Conservation (phyloP, 1,284 basidiomycete genomes). For the Tremellales sp. region DNA sequence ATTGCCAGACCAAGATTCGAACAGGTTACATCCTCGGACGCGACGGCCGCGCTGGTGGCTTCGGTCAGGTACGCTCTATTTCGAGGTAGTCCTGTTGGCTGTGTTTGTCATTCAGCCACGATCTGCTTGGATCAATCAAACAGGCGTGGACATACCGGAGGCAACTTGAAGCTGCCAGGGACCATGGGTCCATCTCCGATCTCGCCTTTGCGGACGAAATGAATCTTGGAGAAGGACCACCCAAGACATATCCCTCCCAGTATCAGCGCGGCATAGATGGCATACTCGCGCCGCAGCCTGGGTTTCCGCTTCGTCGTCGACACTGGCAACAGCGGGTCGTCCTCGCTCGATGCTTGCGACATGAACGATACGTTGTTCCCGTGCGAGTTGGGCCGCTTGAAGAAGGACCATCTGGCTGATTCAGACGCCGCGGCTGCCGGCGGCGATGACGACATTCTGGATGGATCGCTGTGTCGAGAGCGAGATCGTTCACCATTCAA, state of each 20-base stretch:
- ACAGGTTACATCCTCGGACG: conserved; percentile 77
- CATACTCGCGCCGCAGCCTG: neutral
- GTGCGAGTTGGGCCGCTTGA: too few relatives aligned
- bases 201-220: conserved; percentile 9
- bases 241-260: neutral
- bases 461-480: too few relatives aligned
- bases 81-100: conserved; percentile 47
- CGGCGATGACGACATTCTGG: too few relatives aligned
- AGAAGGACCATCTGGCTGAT: too few relatives aligned
- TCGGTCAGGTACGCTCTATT: conserved; percentile 72
- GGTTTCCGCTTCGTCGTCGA: conserved; percentile 4
- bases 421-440: too few relatives aligned
- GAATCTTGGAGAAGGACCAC: conserved; percentile 4
- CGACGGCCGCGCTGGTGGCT: conserved; percentile 75
- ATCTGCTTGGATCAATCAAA: too few relatives aligned
- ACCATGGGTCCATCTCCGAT: conserved; percentile 30
- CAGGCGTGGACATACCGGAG: conserved; percentile 21
- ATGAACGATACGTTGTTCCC: too few relatives aligned
- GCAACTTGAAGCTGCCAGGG: conserved; percentile 34
- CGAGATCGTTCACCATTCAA: too few relatives aligned
- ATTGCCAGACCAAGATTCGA: conserved; percentile 75
- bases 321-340: neutral
- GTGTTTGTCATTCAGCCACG: too few relatives aligned
- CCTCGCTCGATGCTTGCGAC: too few relatives aligned
- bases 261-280: neutral